These are phyloP conservation scores for Beauveria australis DNA, from an alignment of 2,329 filamentous ascomycete genomes.

Conservation along the genomic window DNA sequence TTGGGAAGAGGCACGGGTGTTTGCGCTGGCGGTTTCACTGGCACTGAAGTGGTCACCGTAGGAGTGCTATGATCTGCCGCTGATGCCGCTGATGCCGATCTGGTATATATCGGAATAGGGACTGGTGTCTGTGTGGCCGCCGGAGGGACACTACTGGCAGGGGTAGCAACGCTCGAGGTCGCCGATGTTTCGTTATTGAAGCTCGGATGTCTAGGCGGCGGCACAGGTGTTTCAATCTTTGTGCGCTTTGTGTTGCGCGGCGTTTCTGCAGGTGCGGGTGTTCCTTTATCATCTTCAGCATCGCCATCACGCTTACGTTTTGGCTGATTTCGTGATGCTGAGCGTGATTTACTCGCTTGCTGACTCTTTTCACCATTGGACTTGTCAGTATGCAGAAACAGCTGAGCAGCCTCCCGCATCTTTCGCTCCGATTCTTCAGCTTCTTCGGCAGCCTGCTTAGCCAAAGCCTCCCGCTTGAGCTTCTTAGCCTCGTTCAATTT, in stretches of 20 bases:
- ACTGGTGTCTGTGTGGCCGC: constrained; percentile 34
- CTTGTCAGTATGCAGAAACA: constrained; percentile 28
- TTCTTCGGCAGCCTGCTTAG: constrained; percentile 53
- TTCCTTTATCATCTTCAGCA: constrained; percentile 21
- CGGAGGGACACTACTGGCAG: constrained; percentile 11
- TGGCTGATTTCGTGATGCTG: constrained; percentile 24
- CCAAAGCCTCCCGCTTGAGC: constrained; percentile 57
- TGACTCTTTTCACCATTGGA: constrained; percentile 15
- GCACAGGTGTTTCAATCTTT: constrained; percentile 51
- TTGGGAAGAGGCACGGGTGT: constrained; percentile 30
- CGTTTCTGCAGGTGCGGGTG: constrained; percentile 21
- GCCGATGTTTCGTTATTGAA: constrained; percentile 22
- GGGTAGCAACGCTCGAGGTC: constrained; percentile 12
- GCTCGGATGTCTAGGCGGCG: constrained; percentile 32
- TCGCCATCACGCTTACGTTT: constrained; percentile 40
- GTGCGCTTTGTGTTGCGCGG: constrained; percentile 40
- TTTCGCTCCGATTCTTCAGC: constrained; percentile 49
- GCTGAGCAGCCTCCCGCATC: constrained; percentile 40
- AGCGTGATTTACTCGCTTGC: constrained; percentile 21
- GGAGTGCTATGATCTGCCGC: constrained; percentile 20
- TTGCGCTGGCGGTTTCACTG: constrained; percentile 25
- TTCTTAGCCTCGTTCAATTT: constrained; percentile 73
- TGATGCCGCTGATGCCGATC: constrained; percentile 21
- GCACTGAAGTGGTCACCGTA: constrained; percentile 20
- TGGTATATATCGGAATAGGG: constrained; percentile 27